A percentile compares a stretch with the other conserved stretches of the same genome.
Conservation (phyloP, 75 land plant species). For the Picea sitchensis region DNA sequence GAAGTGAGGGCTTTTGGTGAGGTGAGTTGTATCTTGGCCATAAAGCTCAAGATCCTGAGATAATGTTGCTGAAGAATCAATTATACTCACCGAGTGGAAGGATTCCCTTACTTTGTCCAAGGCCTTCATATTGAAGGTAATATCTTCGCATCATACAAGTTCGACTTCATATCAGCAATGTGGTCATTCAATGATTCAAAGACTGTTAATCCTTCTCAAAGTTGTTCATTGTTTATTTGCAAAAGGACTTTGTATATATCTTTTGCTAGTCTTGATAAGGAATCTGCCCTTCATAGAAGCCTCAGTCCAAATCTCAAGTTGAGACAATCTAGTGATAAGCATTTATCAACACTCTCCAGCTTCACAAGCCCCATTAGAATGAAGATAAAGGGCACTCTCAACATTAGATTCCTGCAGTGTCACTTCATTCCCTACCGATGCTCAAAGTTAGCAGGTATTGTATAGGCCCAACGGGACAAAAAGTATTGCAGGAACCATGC, state of each 20-base stretch:
- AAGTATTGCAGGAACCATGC: slow-evolving; percentile 1
- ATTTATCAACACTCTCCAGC: slow-evolving; percentile 29
- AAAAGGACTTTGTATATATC: slow-evolving; percentile 49
- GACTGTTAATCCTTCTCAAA: slow-evolving; percentile 48
- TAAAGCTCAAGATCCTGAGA: too few relatives aligned
- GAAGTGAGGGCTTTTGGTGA: too few relatives aligned
- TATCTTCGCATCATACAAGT: slow-evolving; percentile 62
- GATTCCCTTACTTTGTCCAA: slow-evolving; percentile 33
- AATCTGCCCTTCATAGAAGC: slow-evolving; percentile 55
- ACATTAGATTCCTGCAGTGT: slow-evolving; percentile 42
- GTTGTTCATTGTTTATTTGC: slow-evolving; percentile 24
- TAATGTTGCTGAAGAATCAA: too few relatives aligned
- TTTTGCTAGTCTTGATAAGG: slow-evolving; percentile 47
- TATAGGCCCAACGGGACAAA: background rate
- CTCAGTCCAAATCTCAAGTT: slow-evolving; percentile 81
- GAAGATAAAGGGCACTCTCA: slow-evolving; percentile 76
- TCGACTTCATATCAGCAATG: slow-evolving; percentile 61
- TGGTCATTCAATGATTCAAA: slow-evolving; percentile 73
- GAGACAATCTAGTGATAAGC: slow-evolving; percentile 51
- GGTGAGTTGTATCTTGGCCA: too few relatives aligned
- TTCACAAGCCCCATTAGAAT: slow-evolving; percentile 82
- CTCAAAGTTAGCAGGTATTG: slow-evolving; percentile 4
- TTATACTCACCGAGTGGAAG: too few relatives aligned
- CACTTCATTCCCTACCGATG: slow-evolving; percentile 44
- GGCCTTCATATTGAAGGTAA: slow-evolving; percentile 64